Percentiles rank a stretch among this genome's conserved stretches.
phyloP scores from a whole-genome alignment of 2,329 filamentous ascomycete genomes.

The Fusarium chlamydosporum region DNA sequence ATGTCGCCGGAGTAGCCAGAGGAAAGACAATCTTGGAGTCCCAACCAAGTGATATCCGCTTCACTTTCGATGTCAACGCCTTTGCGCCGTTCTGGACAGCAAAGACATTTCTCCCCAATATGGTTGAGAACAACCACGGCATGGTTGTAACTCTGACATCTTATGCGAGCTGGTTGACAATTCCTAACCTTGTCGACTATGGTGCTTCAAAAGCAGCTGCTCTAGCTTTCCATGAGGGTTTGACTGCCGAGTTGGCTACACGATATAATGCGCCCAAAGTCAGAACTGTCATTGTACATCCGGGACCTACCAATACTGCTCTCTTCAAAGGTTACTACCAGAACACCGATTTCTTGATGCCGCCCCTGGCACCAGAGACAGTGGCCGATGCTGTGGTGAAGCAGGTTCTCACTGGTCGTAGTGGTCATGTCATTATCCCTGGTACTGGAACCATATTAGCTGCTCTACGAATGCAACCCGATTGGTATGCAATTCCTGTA shows the following conservation, averaged over 20 bases:
- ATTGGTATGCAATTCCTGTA: constrained; percentile 72
- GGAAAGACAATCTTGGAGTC: constrained; percentile 73
- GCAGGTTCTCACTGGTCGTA: constrained; percentile 64
- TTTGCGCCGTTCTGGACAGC: constrained; percentile 76
- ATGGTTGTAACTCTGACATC: constrained; percentile 80
- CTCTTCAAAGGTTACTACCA: constrained; percentile 67
- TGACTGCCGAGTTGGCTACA: constrained; percentile 70
- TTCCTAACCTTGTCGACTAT: constrained; percentile 78
- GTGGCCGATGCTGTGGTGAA: constrained; percentile 64
- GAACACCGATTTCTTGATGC: constrained; percentile 58
- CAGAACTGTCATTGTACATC: constrained; percentile 75
- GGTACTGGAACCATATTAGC: constrained; percentile 57
- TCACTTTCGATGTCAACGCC: constrained; percentile 80
- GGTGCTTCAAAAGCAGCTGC: constrained; percentile 75
- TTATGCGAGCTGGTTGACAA: constrained; percentile 71
- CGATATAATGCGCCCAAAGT: constrained; percentile 74
- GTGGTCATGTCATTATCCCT: constrained; percentile 64
- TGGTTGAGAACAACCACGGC: constrained; percentile 75
- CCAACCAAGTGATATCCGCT: constrained; percentile 70
- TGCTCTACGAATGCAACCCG: constrained; percentile 67
- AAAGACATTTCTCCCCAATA: constrained; percentile 76
- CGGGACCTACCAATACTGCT: constrained; percentile 58
- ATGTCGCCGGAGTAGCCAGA: constrained; percentile 76
- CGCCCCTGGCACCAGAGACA: constrained; percentile 57
- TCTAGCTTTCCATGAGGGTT: constrained; percentile 76